Evolutionary conservation across 345 rosid genomes (phyloP).

Genomic region (Firmiana major): DNA sequence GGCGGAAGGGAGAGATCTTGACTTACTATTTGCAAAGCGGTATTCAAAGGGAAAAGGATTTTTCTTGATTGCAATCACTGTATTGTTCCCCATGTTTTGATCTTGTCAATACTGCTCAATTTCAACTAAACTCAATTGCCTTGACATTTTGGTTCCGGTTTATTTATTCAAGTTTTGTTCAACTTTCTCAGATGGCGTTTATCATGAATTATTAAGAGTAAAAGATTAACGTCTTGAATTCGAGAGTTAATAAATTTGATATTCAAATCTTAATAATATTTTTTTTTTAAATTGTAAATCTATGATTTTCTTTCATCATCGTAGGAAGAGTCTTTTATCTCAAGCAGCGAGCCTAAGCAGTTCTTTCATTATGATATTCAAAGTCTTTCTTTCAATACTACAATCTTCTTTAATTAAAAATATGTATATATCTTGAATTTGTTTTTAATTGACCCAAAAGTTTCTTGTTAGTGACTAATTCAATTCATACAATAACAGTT

Average conservation of each 20-base stretch:
- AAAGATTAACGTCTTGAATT: background rate
- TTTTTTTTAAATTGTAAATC: no score
- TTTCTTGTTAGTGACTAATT: background rate
- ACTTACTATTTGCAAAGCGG: background rate
- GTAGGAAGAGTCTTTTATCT: no score
- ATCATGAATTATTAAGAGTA: background rate
- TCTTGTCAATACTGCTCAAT: background rate
- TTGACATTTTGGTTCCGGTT: slow-evolving; percentile 1
- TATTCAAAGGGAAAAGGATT: background rate
- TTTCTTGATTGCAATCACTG: background rate
- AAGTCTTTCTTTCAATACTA: no score
- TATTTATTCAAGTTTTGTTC: background rate
- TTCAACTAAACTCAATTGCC: slow-evolving; percentile 4
- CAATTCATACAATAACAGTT: background rate
- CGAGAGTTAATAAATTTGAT: no score
- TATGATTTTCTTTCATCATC: no score
- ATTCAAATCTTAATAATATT: no score
- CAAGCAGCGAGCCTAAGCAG: no score
- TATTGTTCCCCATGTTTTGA: background rate
- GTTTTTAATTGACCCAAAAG: background rate
- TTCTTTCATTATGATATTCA: no score
- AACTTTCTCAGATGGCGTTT: no score
- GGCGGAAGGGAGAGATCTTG: background rate
- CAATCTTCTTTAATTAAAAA: no score
- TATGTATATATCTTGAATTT: background rate